Evolutionary conservation across 257 asterid genomes (phyloP), one percentile per base, ranked within the genome.

Genomic region (Solanum paucissectum): DNA sequence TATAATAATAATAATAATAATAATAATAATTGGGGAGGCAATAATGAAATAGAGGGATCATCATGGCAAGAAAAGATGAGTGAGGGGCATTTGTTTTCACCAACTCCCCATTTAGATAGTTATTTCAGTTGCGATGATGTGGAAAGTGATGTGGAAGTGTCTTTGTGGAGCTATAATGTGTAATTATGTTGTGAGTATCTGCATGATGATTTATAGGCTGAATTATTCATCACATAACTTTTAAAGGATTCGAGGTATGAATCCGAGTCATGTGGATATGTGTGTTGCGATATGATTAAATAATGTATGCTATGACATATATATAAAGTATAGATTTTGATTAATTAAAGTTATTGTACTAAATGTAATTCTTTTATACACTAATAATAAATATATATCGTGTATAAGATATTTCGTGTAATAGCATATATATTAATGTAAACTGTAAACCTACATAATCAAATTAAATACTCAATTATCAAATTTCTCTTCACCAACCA

Each of bases 11-110:
- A 25, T 6, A 32, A 34, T 37, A 23, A n/a, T 33, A 33, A 32
- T 32, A 32, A 32, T 38, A 49, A 49, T 40, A 18, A 27, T 7
- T 86, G 69, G 38, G 37, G 74, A 40, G 90, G 85, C 5, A 83
- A 87, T 16, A 89, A 84, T 64, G 87, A 36, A 12, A 81, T 88
- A 85, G 88, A 81, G 6, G 85, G 86, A 3, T 71, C 38, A 32
- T 7, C 76, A 29, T 66, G 88, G 89, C 34, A 82, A 72, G 77
- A 60, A 6, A 44, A 58, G 37, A 87, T 91, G 90, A 94, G 89
- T 12, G 92, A 90, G 83, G 96, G 93, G 71, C 92, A 89, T n/a
- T 18, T 95, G 90, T 29, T 92, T 89, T 92, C 98, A 9, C 97
- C 98, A 89, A 92, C 95, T 87, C 92, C 89, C 55, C 73, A 62